Evolutionary conservation across 352 stramenopile genomes (phyloP).

Genomic region (Phytophthora vignae): DNA sequence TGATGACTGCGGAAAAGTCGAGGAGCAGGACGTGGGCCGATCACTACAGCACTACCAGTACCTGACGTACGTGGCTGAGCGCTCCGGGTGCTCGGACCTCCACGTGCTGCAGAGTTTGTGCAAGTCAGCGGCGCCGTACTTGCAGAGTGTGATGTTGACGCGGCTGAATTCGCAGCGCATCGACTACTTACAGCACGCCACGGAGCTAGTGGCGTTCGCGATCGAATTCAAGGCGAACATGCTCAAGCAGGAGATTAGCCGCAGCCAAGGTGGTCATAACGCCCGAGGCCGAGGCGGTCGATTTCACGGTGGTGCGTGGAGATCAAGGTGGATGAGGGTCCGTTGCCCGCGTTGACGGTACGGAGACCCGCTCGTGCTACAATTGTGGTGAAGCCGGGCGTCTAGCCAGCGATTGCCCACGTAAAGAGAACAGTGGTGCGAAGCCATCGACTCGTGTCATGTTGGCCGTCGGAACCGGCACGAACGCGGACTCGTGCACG

Average conservation of each 20-base stretch:
- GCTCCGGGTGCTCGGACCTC: not conserved
- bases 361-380: not conserved
- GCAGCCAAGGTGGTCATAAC: no score
- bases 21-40: not conserved
- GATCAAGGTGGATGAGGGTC: not conserved
- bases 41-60: conserved; percentile 23
- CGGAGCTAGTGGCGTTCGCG: conserved; percentile 5
- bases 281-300: not conserved
- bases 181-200: conserved; percentile 6
- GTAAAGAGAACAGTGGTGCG: not conserved
- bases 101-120: conserved; percentile 8
- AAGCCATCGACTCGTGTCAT: not conserved
- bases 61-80: conserved; percentile 8
- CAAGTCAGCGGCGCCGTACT: not conserved
- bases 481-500: not conserved
- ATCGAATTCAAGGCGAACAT: conserved; percentile 8
- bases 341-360: not conserved
- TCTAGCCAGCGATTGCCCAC: not conserved
- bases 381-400: no score
- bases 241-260: not conserved
- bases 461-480: not conserved
- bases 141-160: conserved; percentile 5
- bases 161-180: not conserved
- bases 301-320: not conserved
- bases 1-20: conserved; percentile 13